Percentiles rank a stretch among this genome's conserved stretches.
phyloP scores from a whole-genome alignment of 1,284 basidiomycete genomes.

The Xerocomus minutiporus region DNA sequence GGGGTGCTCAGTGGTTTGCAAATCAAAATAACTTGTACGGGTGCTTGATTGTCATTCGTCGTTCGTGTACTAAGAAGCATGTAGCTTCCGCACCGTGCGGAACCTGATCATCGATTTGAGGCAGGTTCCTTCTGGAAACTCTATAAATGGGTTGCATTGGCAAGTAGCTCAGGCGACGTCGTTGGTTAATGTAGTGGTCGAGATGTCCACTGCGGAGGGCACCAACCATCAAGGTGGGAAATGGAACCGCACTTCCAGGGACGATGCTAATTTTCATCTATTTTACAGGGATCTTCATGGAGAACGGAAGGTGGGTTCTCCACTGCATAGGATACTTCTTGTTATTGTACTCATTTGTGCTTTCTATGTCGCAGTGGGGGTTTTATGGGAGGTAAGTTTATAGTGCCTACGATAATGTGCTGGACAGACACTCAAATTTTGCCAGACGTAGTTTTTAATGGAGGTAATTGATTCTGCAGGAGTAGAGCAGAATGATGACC shows the following conservation, averaged over 20 bases:
- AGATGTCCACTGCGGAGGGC: conserved; percentile 42
- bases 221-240: conserved; percentile 43
- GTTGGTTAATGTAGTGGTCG: conserved; percentile 50
- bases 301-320: conserved; percentile 46
- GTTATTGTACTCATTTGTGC: not conserved
- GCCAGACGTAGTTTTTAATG: conserved; percentile 48
- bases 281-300: conserved; percentile 50
- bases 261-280: conserved; percentile 23
- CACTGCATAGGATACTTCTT: not conserved
- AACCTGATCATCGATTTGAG: conserved; percentile 46
- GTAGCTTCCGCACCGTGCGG: conserved; percentile 40
- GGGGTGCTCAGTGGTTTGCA: conserved; percentile 38
- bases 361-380: not conserved
- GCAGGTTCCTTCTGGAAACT: conserved; percentile 44
- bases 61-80: not conserved
- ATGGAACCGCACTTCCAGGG: conserved; percentile 3
- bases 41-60: not conserved
- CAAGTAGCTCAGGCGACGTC: conserved; percentile 79
- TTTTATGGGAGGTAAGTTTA: conserved; percentile 30
- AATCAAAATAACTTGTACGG: conserved; percentile 49
- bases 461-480: conserved; percentile 23
- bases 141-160: conserved; percentile 67
- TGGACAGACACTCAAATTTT: conserved; percentile 27
- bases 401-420: not conserved
- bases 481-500: not conserved